Conservation (phyloP, 371 early-diverging fungal species). For the Ecytonucleospora hepatopenaei region DNA sequence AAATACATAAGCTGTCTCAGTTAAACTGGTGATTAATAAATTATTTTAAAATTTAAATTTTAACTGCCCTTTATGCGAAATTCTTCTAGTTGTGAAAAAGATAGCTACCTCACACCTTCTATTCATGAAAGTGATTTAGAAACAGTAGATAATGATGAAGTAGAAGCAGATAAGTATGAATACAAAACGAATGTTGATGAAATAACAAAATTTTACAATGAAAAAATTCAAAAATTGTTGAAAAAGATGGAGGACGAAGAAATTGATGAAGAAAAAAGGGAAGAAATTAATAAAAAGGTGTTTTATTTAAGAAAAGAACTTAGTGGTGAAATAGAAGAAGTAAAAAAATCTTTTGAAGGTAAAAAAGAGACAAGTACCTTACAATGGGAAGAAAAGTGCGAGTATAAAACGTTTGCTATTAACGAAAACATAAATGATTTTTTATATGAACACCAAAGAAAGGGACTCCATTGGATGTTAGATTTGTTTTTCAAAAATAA, state of each 20-base stretch:
- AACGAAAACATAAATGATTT: constrained; percentile 68
- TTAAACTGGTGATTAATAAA: constrained; percentile 45
- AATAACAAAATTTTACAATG: neutral
- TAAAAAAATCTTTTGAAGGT: neutral
- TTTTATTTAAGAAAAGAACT: constrained; percentile 58
- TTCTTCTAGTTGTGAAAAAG: neutral
- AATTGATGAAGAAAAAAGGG: constrained; percentile 67
- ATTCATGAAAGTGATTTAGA: neutral
- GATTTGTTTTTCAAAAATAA: constrained; percentile 71
- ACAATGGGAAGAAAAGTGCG: neutral
- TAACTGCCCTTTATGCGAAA: neutral
- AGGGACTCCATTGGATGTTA: constrained; percentile 77
- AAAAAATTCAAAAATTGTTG: too few species aligned
- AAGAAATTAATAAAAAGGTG: constrained; percentile 63
- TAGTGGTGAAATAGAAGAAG: constrained; percentile 25
- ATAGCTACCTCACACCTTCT: neutral
- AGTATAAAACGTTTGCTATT: constrained; percentile 1
- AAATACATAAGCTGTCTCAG: constrained; percentile 54
- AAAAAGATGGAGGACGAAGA: constrained; percentile 64
- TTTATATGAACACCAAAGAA: constrained; percentile 78
- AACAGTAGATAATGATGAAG: too few species aligned
- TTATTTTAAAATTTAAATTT: neutral
- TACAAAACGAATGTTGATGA: too few species aligned
- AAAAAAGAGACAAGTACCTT: too few species aligned
- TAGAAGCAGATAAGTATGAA: too few species aligned